A percentile compares a stretch with the other conserved stretches of the same genome.
Evolutionary conservation across 257 asterid species (phyloP).

Genomic region (Schizonepeta tenuifolia): DNA sequence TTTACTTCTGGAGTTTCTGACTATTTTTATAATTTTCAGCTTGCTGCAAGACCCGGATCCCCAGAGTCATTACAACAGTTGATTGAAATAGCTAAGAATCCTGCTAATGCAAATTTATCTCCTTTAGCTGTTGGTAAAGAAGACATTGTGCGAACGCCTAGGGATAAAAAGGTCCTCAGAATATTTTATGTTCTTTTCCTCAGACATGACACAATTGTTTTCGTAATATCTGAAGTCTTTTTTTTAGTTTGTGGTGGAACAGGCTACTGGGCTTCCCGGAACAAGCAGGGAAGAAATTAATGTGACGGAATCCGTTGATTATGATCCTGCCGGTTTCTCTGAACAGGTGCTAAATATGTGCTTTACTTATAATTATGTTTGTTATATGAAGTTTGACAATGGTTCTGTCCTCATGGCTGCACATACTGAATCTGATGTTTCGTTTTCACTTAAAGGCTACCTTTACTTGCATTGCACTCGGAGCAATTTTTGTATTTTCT

Average conservation of each 20-base stretch:
- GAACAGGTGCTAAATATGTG: constrained; percentile 61
- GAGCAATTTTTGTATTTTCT: not conserved
- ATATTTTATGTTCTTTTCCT: not conserved
- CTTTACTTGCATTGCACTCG: not conserved
- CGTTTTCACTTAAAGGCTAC: not conserved
- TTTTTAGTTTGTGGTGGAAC: constrained; percentile 36
- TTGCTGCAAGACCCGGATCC: constrained; percentile 97
- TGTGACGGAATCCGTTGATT: constrained; percentile 55
- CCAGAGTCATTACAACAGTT: constrained; percentile 90
- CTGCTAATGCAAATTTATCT: constrained; percentile 55
- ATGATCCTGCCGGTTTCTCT: constrained; percentile 77
- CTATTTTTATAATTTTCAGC: constrained; percentile 47
- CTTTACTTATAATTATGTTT: not conserved
- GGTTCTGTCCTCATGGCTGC: not conserved
- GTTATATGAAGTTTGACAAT: not conserved
- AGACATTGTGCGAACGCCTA: constrained; percentile 54
- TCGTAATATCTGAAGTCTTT: constrained; percentile 10
- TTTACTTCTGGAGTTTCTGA: constrained; percentile 34
- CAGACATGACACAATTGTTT: too few relatives aligned
- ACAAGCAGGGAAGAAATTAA: constrained; percentile 60
- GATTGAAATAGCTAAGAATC: constrained; percentile 94
- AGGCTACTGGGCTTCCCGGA: constrained; percentile 60
- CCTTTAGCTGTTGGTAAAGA: constrained; percentile 66
- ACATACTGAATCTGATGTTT: too few relatives aligned
- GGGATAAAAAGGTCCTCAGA: constrained; percentile 74